phyloP scores from a whole-genome alignment of 345 rosid species.

The Citropsis articulata region DNA sequence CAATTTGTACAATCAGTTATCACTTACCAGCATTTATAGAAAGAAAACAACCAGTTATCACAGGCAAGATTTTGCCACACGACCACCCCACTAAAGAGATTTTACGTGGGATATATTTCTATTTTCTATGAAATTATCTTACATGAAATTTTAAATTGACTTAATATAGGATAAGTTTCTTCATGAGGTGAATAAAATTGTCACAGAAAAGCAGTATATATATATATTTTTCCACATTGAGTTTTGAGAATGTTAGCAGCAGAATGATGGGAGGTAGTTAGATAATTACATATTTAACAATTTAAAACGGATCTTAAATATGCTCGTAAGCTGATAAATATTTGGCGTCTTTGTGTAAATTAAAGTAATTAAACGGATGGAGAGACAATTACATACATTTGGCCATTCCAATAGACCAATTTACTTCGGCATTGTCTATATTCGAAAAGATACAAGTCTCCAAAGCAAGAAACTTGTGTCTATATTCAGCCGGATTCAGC shows the following conservation, averaged over 20 bases:
- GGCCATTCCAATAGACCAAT: background rate
- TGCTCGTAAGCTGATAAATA: too few relatives aligned
- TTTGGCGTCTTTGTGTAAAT: background rate
- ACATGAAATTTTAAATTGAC: background rate
- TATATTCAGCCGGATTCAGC: conserved; percentile 7
- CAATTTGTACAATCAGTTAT: background rate
- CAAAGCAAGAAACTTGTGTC: background rate
- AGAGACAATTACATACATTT: too few relatives aligned
- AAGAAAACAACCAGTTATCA: too few relatives aligned
- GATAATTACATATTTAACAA: too few relatives aligned
- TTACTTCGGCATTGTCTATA: background rate
- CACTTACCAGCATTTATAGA: too few relatives aligned
- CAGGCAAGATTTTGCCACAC: too few relatives aligned
- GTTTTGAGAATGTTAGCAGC: too few relatives aligned
- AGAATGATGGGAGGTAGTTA: too few relatives aligned
- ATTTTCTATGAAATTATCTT: too few relatives aligned
- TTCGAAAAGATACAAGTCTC: background rate
- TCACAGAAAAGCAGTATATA: background rate
- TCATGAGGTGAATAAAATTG: background rate
- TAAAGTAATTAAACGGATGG: background rate
- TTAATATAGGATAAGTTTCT: background rate
- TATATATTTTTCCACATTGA: too few relatives aligned
- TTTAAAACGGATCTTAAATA: too few relatives aligned
- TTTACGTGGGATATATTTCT: background rate
- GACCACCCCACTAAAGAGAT: background rate